Percentiles rank a stretch among this genome's conserved stretches.
These are phyloP conservation scores for Fusarium sterilihyphosum DNA, from an alignment of 2,329 filamentous ascomycete species.

Conservation along the genomic window DNA sequence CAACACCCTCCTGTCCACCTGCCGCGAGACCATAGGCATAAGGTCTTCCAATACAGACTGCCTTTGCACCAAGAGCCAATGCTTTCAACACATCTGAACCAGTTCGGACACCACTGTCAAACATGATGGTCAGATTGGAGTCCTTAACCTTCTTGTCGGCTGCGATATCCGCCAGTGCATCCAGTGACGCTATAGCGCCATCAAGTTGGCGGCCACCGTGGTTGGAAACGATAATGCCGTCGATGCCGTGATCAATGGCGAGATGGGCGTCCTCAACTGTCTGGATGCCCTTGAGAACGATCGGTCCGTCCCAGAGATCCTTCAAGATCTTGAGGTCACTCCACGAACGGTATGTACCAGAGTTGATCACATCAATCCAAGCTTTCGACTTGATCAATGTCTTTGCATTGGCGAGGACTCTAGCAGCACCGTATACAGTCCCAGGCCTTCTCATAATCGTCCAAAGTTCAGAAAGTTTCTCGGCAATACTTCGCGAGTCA, in stretches of 20 bases:
- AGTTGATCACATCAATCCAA: constrained; percentile 40
- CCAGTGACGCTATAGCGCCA: constrained; percentile 60
- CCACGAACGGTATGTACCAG: constrained; percentile 65
- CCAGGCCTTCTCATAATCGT: constrained; percentile 33
- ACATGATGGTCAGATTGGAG: constrained; percentile 61
- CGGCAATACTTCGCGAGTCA: constrained; percentile 11
- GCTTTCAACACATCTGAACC: constrained; percentile 55
- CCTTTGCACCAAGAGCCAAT: constrained; percentile 53
- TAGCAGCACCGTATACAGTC: constrained; percentile 35
- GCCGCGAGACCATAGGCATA: constrained; percentile 50
- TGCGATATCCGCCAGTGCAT: constrained; percentile 59
- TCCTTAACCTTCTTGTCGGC: constrained; percentile 60
- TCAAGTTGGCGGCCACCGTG: constrained; percentile 57
- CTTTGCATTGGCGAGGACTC: constrained; percentile 22
- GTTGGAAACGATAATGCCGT: constrained; percentile 55
- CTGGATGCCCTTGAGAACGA: constrained; percentile 55
- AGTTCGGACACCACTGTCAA: constrained; percentile 53
- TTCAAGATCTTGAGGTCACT: constrained; percentile 67
- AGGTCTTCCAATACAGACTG: constrained; percentile 56
- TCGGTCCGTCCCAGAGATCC: constrained; percentile 67
- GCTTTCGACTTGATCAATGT: constrained; percentile 31
- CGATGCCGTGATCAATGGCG: constrained; percentile 50
- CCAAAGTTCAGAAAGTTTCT: constrained; percentile 33
- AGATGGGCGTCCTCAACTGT: constrained; percentile 53
- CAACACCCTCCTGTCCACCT: constrained; percentile 59